Evolutionary conservation across 495 filamentous ascomycete genomes (phyloP).

Genomic region (Barbatosphaeria neglecta): DNA sequence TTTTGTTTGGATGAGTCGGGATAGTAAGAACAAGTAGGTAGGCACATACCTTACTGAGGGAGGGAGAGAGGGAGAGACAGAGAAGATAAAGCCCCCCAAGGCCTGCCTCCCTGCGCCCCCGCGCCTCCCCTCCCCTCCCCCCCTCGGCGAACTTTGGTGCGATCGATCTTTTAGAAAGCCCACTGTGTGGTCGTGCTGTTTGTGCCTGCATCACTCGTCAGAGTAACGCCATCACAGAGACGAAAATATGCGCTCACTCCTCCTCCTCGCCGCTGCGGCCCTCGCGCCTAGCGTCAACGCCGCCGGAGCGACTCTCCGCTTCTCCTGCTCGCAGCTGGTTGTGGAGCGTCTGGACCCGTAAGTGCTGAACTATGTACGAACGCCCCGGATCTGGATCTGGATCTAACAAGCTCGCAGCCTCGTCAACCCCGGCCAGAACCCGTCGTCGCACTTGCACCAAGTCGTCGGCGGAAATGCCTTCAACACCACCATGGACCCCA

Average conservation of each 20-base stretch:
- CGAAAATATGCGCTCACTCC: conserved; percentile 10
- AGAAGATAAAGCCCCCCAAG: neutral
- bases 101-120: neutral
- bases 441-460: conserved; percentile 22
- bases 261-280: conserved; percentile 16
- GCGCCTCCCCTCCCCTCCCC: neutral
- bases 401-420: conserved; percentile 7
- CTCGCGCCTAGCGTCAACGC: conserved; percentile 16
- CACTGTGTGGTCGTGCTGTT: no score
- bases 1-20: neutral
- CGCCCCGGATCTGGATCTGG: neutral
- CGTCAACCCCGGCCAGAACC: conserved; percentile 18
- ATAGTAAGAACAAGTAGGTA: neutral
- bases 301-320: conserved; percentile 24
- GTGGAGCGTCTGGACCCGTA: conserved; percentile 34
- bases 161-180: no score
- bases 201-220: no score
- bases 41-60: neutral
- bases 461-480: conserved; percentile 24
- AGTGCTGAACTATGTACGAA: neutral
- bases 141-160: neutral
- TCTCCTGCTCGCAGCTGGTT: conserved; percentile 32
- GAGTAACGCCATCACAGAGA: conserved; percentile 3
- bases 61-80: neutral
- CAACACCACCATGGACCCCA: conserved; percentile 21